phyloP scores from a whole-genome alignment of 805 yeast genomes.

The Zygotorulaspora danielsina region DNA sequence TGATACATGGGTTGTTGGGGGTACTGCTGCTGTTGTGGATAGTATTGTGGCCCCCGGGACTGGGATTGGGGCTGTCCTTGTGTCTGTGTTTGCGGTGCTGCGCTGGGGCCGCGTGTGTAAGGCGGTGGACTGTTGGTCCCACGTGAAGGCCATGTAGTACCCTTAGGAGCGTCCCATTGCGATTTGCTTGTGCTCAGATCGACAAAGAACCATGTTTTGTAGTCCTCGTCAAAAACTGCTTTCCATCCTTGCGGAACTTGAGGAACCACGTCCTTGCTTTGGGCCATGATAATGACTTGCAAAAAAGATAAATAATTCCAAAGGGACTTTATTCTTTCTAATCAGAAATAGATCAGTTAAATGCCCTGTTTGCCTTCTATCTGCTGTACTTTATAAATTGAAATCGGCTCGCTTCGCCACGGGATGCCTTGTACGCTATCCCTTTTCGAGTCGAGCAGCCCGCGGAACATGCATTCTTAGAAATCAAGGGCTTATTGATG shows the following conservation, averaged over 20 bases:
- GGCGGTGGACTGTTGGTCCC: constrained; percentile 37
- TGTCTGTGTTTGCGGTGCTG: constrained; percentile 20
- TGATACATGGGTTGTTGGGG: constrained; percentile 20
- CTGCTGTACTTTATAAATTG: too few relatives aligned
- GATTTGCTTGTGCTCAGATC: constrained; percentile 64
- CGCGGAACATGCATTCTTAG: too few relatives aligned
- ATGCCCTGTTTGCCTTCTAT: too few relatives aligned
- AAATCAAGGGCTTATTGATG: too few relatives aligned
- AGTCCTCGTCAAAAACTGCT: constrained; percentile 66
- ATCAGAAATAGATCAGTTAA: too few relatives aligned
- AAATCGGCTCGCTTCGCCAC: too few relatives aligned
- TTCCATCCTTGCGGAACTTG: constrained; percentile 66
- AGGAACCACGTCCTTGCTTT: constrained; percentile 41
- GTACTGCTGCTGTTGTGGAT: constrained; percentile 19
- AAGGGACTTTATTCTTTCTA: too few relatives aligned
- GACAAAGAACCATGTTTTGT: constrained; percentile 78
- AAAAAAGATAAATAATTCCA: too few relatives aligned
- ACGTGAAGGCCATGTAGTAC: constrained; percentile 42
- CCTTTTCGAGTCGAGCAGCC: too few relatives aligned
- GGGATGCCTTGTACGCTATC: too few relatives aligned
- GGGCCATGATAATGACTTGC: constrained; percentile 18
- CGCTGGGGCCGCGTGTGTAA: too few relatives aligned
- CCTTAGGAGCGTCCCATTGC: constrained; percentile 85
- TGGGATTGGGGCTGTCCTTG: constrained; percentile 16
- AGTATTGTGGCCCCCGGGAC: constrained; percentile 18